Conservation (phyloP, 306 rosid genomes). For the Ceratonia siliqua region DNA sequence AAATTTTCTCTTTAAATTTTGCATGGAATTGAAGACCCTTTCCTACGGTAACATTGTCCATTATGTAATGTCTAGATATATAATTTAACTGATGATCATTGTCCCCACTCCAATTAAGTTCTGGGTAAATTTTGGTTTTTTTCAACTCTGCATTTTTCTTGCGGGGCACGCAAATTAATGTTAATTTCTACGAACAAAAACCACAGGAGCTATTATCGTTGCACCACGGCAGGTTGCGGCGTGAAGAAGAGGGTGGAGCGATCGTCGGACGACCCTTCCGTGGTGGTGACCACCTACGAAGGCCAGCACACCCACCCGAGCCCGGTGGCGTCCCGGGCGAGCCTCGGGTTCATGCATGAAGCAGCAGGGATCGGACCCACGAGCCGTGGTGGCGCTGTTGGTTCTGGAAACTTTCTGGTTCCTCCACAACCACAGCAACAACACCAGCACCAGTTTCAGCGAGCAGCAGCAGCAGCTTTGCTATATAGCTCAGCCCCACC, state of each 20-base stretch:
- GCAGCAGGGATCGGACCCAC: constrained; percentile 25
- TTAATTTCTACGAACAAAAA: background rate
- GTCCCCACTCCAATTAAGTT: background rate
- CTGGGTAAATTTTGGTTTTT: background rate
- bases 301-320: constrained; percentile 81
- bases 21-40: too few relatives aligned
- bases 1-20: too few relatives aligned
- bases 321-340: constrained; percentile 58
- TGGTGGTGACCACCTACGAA: constrained; percentile 86
- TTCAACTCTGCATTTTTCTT: constrained; percentile 11
- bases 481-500: constrained; percentile 42
- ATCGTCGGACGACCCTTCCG: constrained; percentile 57
- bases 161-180: constrained; percentile 1
- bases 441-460: constrained; percentile 21
- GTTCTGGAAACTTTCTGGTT: constrained; percentile 8
- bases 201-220: constrained; percentile 89
- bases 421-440: constrained; percentile 37
- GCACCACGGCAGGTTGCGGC: constrained; percentile 72
- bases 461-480: constrained; percentile 41
- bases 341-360: constrained; percentile 43
- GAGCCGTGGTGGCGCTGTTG: background rate
- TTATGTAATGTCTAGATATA: too few relatives aligned
- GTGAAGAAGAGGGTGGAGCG: constrained; percentile 96
- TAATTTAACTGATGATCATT: too few relatives aligned
- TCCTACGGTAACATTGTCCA: too few relatives aligned